phyloP scores from a whole-genome alignment of 2,329 filamentous ascomycete genomes.

The Xylaria arbuscula region DNA sequence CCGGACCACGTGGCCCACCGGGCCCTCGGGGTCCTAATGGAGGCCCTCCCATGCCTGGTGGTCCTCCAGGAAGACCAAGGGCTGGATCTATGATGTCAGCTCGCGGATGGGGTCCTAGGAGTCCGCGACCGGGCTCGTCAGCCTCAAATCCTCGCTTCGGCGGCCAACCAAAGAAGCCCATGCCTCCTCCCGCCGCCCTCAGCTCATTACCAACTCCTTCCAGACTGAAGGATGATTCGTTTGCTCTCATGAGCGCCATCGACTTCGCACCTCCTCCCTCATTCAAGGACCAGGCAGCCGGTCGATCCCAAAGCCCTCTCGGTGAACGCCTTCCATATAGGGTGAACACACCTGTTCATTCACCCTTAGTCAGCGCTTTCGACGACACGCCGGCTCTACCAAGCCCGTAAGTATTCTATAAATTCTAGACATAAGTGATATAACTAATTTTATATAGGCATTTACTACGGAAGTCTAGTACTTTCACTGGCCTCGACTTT shows the following conservation, averaged over 20 bases:
- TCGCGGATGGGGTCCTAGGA: conserved; percentile 48
- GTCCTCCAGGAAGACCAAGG: conserved; percentile 59
- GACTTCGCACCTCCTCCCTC: conserved; percentile 87
- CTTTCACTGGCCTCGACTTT: conserved; percentile 84
- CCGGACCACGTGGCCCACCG: conserved; percentile 46
- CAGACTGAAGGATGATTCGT: conserved; percentile 83
- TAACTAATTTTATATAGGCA: conserved; percentile 63
- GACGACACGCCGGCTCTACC: conserved; percentile 88
- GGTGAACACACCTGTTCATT: conserved; percentile 76
- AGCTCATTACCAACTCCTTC: conserved; percentile 84
- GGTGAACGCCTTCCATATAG: conserved; percentile 78
- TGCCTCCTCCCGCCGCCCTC: conserved; percentile 79
- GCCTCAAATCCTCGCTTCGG: conserved; percentile 60
- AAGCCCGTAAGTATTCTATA: conserved; percentile 79
- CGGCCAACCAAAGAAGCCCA: conserved; percentile 57
- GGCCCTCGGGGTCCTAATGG: conserved; percentile 45
- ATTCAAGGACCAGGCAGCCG: conserved; percentile 74
- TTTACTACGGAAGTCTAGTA: conserved; percentile 78
- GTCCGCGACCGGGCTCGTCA: conserved; percentile 51
- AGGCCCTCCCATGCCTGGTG: conserved; percentile 58
- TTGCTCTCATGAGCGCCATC: conserved; percentile 73
- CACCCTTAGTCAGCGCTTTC: conserved; percentile 84
- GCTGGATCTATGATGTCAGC: conserved; percentile 58
- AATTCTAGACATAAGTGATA: background rate
- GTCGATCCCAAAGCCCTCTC: conserved; percentile 72